phyloP scores from a whole-genome alignment of 2,329 filamentous ascomycete genomes.

The Aspergillus sp. region DNA sequence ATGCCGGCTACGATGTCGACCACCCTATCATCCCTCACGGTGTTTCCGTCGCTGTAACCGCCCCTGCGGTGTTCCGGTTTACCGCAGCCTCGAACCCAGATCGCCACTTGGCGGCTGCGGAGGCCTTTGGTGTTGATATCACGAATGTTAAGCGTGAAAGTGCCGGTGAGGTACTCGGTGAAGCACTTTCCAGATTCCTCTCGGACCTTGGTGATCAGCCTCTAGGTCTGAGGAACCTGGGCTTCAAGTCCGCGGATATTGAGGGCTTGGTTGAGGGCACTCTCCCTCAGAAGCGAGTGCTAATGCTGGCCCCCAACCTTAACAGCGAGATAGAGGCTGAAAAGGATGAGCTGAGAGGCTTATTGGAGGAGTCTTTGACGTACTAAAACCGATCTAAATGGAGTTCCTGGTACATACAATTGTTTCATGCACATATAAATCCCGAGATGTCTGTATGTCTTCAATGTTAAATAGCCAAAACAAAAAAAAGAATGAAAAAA shows the following conservation, averaged over 20 bases:
- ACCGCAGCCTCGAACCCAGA: slow-evolving; percentile 90
- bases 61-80: slow-evolving; percentile 91
- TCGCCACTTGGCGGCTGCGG: slow-evolving; percentile 83
- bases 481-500: not conserved
- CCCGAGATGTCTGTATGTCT: not conserved
- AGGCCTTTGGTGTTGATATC: slow-evolving; percentile 87
- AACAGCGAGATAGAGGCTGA: slow-evolving; percentile 68
- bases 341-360: slow-evolving; percentile 65
- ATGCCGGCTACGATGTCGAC: slow-evolving; percentile 78
- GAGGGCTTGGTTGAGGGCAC: slow-evolving; percentile 90
- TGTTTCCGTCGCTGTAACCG: slow-evolving; percentile 90
- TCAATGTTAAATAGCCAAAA: not conserved
- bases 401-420: not conserved
- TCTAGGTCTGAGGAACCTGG: slow-evolving; percentile 76
- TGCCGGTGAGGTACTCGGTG: slow-evolving; percentile 82
- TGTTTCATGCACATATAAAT: not conserved
- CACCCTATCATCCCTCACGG: slow-evolving; percentile 89
- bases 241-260: slow-evolving; percentile 73
- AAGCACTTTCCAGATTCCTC: slow-evolving; percentile 80
- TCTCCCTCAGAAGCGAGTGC: slow-evolving; percentile 82
- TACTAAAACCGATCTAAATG: slow-evolving; percentile 39
- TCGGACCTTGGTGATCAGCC: slow-evolving; percentile 87
- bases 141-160: slow-evolving; percentile 83
- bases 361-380: slow-evolving; percentile 66
- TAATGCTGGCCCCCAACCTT: slow-evolving; percentile 87